Evolutionary conservation across 2,329 filamentous ascomycete genomes (phyloP), one percentile per base, ranked within the genome.

Genomic region (Xylaria sp.): DNA sequence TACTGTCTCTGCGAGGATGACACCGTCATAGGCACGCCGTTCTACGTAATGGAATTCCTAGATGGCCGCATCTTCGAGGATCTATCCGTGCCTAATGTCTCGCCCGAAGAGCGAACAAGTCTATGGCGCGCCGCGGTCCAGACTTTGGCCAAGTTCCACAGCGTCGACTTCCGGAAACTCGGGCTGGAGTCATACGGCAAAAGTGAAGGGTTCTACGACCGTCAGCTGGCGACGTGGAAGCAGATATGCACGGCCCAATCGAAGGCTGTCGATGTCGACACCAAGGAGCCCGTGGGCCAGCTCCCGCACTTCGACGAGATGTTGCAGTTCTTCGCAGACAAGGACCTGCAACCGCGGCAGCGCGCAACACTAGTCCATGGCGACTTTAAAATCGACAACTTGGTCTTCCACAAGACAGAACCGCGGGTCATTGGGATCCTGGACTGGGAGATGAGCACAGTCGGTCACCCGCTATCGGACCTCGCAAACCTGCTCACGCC

Each of bases 371-470:
- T 97, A 66, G 89, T 98, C 31, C 95, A 98, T 73, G 95, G 95
- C 37, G 95, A 99, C 77, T 99, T 94, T 82, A 99, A 98, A 82
- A 96, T 94, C 72, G 91, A 95, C 76, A 95, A 95, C 71, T 76
- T 94, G 68, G 88, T 95, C 42, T 99, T 96, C 76, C 92, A 97
- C 80, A 91, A 91, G 78, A 94, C 91, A 0, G 90, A 94, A 76
- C 88, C 94, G 5, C 83, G 89, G 56, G 94, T 98, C 12, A 94
- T 98, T 77, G 95, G 94, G 3, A 93, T 98, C 57, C 80, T 98
- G 5, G 95, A 99, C 79, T 98, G 94, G 94, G 95, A 98, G 80
- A 97, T 99, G 92, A 93, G 92, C 37, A 98, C 95, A 0, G 89
- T 97, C 57, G 95, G 95, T n/a, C 94, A 99, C 76, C 95, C 95